Conservation (phyloP, 2,329 filamentous ascomycete genomes). For the Bipolaris cookei region DNA sequence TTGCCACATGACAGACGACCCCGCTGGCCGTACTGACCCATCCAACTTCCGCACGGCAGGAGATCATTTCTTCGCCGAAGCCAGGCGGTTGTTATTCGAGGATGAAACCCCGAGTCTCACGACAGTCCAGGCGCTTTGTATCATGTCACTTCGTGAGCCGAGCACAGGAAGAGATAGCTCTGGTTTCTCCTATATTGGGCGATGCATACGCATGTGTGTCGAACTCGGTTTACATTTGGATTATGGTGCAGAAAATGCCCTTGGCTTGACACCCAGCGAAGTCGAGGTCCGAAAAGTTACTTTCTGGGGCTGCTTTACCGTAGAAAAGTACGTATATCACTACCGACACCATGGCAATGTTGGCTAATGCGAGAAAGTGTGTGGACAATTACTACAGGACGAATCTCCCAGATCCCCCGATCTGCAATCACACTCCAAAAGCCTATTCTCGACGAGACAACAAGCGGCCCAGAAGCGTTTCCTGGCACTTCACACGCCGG, state of each 20-base stretch:
- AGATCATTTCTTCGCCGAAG: conserved; percentile 76
- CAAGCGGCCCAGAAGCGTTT: conserved; percentile 51
- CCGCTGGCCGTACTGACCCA: conserved; percentile 67
- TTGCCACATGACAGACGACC: conserved; percentile 71
- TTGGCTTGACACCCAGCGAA: conserved; percentile 50
- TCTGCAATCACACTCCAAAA: conserved; percentile 58
- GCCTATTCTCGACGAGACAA: conserved; percentile 65
- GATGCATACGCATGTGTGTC: conserved; percentile 73
- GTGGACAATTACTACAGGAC: conserved; percentile 56
- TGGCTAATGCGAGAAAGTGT: conserved; percentile 38
- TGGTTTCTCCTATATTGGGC: conserved; percentile 74
- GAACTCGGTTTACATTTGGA: conserved; percentile 72
- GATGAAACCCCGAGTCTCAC: conserved; percentile 67
- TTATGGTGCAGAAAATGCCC: conserved; percentile 40
- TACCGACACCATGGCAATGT: background rate
- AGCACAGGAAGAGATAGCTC: conserved; percentile 75
- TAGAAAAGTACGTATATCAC: conserved; percentile 54
- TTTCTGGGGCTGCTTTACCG: conserved; percentile 61
- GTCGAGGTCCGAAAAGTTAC: conserved; percentile 58
- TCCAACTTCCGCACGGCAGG: conserved; percentile 69
- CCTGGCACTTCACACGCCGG: conserved; percentile 17
- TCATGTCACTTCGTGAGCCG: conserved; percentile 77
- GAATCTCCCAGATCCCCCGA: conserved; percentile 56
- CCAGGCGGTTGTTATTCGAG: conserved; percentile 64
- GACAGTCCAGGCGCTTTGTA: conserved; percentile 75